Conservation (phyloP, 495 filamentous ascomycete species). For the Neurospora tetraspora region DNA sequence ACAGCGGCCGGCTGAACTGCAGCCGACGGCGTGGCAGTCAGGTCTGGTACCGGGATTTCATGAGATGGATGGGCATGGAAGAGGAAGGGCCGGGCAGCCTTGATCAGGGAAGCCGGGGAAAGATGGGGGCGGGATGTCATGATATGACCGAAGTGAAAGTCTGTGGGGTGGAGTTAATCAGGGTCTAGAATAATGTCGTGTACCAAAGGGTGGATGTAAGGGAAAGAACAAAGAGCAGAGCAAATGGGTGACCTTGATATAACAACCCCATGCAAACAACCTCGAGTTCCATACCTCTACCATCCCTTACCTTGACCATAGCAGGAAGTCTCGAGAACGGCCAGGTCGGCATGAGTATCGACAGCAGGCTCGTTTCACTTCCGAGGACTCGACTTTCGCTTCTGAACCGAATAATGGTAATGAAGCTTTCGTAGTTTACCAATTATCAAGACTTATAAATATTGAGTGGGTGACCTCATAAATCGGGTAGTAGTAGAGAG, state of each 20-base stretch:
- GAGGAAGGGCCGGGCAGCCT: conserved; percentile 4
- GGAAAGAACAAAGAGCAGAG: not conserved
- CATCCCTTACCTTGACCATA: not conserved
- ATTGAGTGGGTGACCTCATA: not conserved
- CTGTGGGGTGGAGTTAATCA: not conserved
- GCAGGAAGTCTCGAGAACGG: not conserved
- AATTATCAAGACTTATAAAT: not conserved
- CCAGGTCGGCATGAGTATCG: too few relatives aligned
- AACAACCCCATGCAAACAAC: not conserved
- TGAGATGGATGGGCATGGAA: conserved; percentile 28
- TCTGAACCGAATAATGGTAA: not conserved
- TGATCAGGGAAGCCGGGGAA: conserved; percentile 1
- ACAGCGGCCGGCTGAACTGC: conserved; percentile 13
- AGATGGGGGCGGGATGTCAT: not conserved
- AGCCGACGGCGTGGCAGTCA: conserved; percentile 28
- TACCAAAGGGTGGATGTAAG: not conserved
- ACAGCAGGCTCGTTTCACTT: not conserved
- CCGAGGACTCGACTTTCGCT: not conserved
- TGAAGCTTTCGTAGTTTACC: not conserved
- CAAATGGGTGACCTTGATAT: not conserved
- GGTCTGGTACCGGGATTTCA: conserved; percentile 26
- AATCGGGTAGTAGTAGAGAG: not conserved
- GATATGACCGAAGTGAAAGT: not conserved
- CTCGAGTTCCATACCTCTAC: not conserved
- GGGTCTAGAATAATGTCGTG: not conserved